Evolutionary conservation across 345 rosid genomes (phyloP).

Genomic region (Limnanthes douglasii): DNA sequence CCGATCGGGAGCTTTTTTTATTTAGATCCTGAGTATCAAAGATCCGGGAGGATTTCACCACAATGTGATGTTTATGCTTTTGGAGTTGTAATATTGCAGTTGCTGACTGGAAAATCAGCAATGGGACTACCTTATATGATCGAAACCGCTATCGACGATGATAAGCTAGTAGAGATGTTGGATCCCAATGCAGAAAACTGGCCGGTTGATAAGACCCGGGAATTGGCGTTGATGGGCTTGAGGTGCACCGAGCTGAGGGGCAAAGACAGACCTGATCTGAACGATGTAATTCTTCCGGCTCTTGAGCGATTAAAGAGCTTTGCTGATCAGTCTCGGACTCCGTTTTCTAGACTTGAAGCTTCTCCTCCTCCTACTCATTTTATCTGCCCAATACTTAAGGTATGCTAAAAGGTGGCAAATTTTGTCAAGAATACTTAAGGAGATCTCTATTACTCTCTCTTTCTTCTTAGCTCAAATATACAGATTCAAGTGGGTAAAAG

Average conservation of each 20-base stretch:
- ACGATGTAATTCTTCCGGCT: constrained; percentile 43
- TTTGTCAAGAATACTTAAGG: too few species aligned
- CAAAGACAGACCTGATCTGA: constrained; percentile 64
- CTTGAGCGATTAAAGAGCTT: constrained; percentile 44
- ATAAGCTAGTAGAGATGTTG: constrained; percentile 29
- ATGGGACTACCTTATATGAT: constrained; percentile 45
- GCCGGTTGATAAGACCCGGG: constrained; percentile 61
- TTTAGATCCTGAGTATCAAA: constrained; percentile 85
- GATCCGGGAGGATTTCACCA: constrained; percentile 58
- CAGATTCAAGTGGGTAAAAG: too few species aligned
- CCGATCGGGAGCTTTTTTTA: constrained; percentile 79
- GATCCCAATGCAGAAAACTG: constrained; percentile 62
- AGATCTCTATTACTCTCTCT: background rate
- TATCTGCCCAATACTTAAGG: constrained; percentile 79
- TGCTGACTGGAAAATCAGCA: constrained; percentile 59
- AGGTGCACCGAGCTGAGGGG: constrained; percentile 63
- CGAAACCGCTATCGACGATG: constrained; percentile 56
- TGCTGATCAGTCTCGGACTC: constrained; percentile 23
- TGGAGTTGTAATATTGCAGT: constrained; percentile 67
- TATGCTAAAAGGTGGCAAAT: too few species aligned
- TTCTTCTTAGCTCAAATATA: too few species aligned
- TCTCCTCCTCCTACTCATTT: constrained; percentile 45
- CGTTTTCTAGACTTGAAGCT: constrained; percentile 2
- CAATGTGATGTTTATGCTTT: constrained; percentile 76
- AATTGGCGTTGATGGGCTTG: constrained; percentile 52